Evolutionary conservation across 805 yeast genomes (phyloP), one percentile per base, ranked within the genome.

Genomic region (Starmera dryadoides): DNA sequence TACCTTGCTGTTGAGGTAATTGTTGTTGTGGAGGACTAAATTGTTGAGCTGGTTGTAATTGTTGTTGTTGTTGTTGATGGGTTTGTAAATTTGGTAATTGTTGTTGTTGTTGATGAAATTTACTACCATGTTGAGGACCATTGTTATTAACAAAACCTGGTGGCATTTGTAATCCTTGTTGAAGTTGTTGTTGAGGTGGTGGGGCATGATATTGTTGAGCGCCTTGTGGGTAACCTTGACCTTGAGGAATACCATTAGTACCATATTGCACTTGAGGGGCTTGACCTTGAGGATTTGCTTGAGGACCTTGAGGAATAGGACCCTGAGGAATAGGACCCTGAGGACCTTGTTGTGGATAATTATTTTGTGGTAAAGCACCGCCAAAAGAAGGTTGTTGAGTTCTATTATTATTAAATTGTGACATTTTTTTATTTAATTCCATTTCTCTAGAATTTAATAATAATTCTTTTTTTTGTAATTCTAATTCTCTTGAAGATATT

Each of bases 61-160:
- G 38, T 21, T 37, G 42, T 15, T 41, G 42, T 38, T 37, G 41
- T 34, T 30, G 33, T 25, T 41, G 38, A 9, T 44, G 42, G 10
- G 39, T 23, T 19, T 44, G 34, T 18, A 43, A 45, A 10, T 39
- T 47, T 15, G 39, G 37, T 14, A 12, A 8, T 11, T 29, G 19
- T 18, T 21, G 34, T 36, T 45, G 51, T 19, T 35, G 46, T 34
- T 44, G 47, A 12, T 30, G 17, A 36, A 29, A 25, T 55, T 41
- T 4, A 50, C 38, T 6, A 48, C 28, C 28, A 12, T 25, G 10
- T 12, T 57, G 38, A 56, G 58, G 29, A 52, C 55, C 21, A 50
- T 57, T 6, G 59, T 60, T 52, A 57, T 45, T 30, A 58, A 50
- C 16, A 63, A 53, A 19, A 63, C 41, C 31, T 59, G 62, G 40